Evolutionary conservation across 2,329 filamentous ascomycete genomes (phyloP).

Genomic region (Diplodia mutila): DNA sequence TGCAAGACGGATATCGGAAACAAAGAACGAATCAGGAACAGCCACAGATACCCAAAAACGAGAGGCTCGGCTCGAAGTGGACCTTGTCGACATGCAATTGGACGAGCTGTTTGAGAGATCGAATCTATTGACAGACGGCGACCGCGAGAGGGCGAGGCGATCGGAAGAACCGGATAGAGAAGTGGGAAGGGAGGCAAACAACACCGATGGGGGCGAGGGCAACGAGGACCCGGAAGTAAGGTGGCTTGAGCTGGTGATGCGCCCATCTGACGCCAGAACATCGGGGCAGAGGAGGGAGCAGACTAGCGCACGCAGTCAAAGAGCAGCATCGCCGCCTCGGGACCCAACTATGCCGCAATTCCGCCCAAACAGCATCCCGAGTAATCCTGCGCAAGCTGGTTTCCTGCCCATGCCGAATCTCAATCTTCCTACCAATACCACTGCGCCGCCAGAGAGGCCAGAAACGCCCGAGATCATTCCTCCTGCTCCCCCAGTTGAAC

Average conservation of each 20-base stretch:
- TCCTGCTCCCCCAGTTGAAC: neutral
- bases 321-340: neutral
- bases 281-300: neutral
- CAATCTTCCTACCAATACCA: constrained; percentile 14
- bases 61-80: constrained; percentile 17
- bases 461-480: neutral
- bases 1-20: constrained; percentile 12
- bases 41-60: constrained; percentile 10
- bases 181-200: neutral
- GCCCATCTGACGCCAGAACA: neutral
- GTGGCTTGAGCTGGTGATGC: neutral
- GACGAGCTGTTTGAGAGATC: constrained; percentile 24
- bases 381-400: neutral
- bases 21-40: constrained; percentile 11
- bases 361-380: constrained; percentile 56
- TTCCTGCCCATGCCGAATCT: constrained; percentile 1
- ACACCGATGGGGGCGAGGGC: neutral
- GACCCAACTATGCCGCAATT: constrained; percentile 66
- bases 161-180: constrained; percentile 7
- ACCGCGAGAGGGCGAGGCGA: neutral
- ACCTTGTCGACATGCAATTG: constrained; percentile 20
- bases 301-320: neutral
- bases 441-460: constrained; percentile 6
- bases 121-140: neutral
- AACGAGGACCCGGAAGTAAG: neutral